Percentiles rank a stretch among this genome's conserved stretches.
These are phyloP conservation scores for Paspalum notatum DNA, from an alignment of 176 grass and related monocot genomes.

Conservation along the genomic window DNA sequence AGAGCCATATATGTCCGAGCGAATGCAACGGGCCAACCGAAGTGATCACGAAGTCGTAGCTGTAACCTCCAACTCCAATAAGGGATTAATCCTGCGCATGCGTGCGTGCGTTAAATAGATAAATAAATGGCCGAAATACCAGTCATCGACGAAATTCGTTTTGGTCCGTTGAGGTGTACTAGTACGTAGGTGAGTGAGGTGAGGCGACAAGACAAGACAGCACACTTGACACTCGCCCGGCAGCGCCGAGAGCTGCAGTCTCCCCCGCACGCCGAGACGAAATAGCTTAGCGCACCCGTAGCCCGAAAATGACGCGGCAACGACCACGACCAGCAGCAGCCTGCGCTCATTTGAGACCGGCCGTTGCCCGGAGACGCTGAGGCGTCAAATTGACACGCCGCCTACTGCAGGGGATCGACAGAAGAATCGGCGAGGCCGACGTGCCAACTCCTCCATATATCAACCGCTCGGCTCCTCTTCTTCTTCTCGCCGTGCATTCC, in stretches of 20 bases:
- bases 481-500: not conserved
- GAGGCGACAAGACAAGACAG: too few species aligned
- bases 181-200: too few species aligned
- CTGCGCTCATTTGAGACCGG: not conserved
- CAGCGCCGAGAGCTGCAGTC: not conserved
- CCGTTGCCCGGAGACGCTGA: slow-evolving; percentile 13
- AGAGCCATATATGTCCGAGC: too few species aligned
- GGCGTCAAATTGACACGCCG: slow-evolving; percentile 41
- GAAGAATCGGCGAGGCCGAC: slow-evolving; percentile 31
- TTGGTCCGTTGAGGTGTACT: too few species aligned
- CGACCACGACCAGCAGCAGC: too few species aligned
- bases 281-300: not conserved
- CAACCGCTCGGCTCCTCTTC: not conserved
- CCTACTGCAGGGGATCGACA: slow-evolving; percentile 24
- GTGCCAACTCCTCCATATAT: slow-evolving; percentile 29
- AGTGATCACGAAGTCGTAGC: too few species aligned
- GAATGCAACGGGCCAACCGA: too few species aligned
- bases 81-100: too few species aligned
- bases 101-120: too few species aligned
- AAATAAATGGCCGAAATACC: too few species aligned
- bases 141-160: too few species aligned
- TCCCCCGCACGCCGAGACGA: not conserved
- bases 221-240: not conserved
- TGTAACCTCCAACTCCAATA: too few species aligned
- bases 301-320: slow-evolving; percentile 46